phyloP scores from a whole-genome alignment of 2,329 filamentous ascomycete species.

The Piedraia hortae region DNA sequence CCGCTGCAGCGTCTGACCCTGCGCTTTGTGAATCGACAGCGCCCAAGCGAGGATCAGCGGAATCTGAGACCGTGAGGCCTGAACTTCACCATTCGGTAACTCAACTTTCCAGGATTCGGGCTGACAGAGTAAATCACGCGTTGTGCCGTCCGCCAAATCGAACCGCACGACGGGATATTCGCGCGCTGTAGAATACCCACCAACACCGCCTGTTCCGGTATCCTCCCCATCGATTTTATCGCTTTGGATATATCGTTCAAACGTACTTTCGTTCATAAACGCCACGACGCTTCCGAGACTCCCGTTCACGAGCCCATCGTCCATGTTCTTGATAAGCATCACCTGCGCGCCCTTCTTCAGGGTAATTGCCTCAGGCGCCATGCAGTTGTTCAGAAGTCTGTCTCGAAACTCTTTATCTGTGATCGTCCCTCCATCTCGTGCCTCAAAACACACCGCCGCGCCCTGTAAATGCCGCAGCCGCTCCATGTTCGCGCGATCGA shows the following conservation, averaged over 20 bases:
- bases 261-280: slow-evolving; percentile 42
- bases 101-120: slow-evolving; percentile 92
- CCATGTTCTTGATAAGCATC: slow-evolving; percentile 99
- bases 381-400: slow-evolving; percentile 63
- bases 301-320: slow-evolving; percentile 79
- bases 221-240: slow-evolving; percentile 5
- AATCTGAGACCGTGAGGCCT: slow-evolving; percentile 48
- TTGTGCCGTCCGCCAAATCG: slow-evolving; percentile 46
- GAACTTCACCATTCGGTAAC: slow-evolving; percentile 77
- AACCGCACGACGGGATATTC: slow-evolving; percentile 72
- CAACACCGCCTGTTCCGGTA: slow-evolving; percentile 7
- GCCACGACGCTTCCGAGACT: slow-evolving; percentile 63
- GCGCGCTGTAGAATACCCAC: slow-evolving; percentile 21
- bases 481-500: slow-evolving; percentile 57
- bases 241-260: slow-evolving; percentile 11
- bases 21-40: slow-evolving; percentile 89
- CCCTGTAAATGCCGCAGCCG: slow-evolving; percentile 49
- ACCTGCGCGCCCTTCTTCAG: slow-evolving; percentile 86
- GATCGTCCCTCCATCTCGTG: slow-evolving; percentile 43
- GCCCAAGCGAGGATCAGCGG: slow-evolving; percentile 93
- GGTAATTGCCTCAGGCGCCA: slow-evolving; percentile 58
- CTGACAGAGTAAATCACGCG: slow-evolving; percentile 50
- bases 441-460: slow-evolving; percentile 37
- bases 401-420: slow-evolving; percentile 40
- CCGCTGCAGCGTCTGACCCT: slow-evolving; percentile 76